Evolutionary conservation across 805 yeast species (phyloP), one percentile per base, ranked within the genome.

Genomic region (Ogataea paraovalis): DNA sequence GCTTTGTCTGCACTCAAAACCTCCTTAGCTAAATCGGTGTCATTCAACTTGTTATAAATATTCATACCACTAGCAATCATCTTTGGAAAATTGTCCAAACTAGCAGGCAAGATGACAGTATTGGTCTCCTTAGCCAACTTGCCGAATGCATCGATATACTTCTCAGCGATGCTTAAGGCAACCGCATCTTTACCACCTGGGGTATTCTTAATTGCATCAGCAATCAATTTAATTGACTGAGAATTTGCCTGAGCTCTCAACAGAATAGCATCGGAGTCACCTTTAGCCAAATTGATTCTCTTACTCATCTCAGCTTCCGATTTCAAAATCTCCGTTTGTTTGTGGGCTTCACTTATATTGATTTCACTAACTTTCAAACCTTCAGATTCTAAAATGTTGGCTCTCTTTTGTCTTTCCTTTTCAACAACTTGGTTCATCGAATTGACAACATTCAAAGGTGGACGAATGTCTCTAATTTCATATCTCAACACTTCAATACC

Each of bases 351-450:
- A 47, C 94, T 90, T 51, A 83, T 81, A 62, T 88, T 88, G 63
- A 88, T 87, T 42, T 79, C 84, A 32, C 88, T 74, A 61, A 85
- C 89, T 62, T 90, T 78, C 45, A 78, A 79, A 66, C 96, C 96
- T 68, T 87, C 96, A 40, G 89, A 81, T 60, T 87, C 96, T 61
- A 87, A 75, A 54, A 87, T 87, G 65, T 87, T 92, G 2, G 96
- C 96, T 51, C 96, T 74, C 64, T 88, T 88, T 44, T 90, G 82
- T 56, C 96, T 73, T 66, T 88, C 96, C 40, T 95, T 94, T 49
- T 85, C 78, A 21, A 88, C 96, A 66, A 86, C 96, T 62, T 92
- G 79, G 67, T 87, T 96, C 96, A 87, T 88, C 23, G 96, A 94
- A 58, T 85, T 91, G 57, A 87, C 77, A 10, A 87, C 96, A 56